Evolutionary conservation across 805 yeast genomes (phyloP).

Genomic region (Cyberlindnera euphorbiae): DNA sequence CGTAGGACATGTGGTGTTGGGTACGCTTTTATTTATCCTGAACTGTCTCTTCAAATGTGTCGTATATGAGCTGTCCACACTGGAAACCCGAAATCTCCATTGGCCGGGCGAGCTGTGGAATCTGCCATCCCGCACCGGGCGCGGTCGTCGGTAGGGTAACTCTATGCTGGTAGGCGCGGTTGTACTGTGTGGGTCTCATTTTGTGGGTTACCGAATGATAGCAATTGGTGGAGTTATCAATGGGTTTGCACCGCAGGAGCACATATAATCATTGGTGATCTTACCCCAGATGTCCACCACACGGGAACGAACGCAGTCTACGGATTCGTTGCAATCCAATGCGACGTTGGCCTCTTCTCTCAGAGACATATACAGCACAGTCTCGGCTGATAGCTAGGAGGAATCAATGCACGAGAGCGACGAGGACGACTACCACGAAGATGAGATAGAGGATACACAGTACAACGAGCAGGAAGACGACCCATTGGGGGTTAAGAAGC

Average conservation of each 20-base stretch:
- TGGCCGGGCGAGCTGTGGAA: not conserved
- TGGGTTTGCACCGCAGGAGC: not conserved
- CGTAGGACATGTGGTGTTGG: constrained; percentile 14
- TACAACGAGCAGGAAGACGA: constrained; percentile 40
- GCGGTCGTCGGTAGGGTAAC: too few relatives aligned
- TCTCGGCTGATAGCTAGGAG: not conserved
- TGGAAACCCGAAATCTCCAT: constrained; percentile 1
- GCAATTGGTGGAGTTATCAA: too few relatives aligned
- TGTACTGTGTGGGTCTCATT: too few relatives aligned
- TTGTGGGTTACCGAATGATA: too few relatives aligned
- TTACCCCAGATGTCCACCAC: too few relatives aligned
- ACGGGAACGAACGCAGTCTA: not conserved
- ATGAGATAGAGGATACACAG: constrained; percentile 2
- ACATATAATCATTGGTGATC: not conserved
- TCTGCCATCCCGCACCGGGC: too few relatives aligned
- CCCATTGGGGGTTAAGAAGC: constrained; percentile 55
- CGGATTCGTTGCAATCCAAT: not conserved
- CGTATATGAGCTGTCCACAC: too few relatives aligned
- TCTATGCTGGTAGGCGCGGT: too few relatives aligned
- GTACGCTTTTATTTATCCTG: not conserved
- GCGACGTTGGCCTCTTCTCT: not conserved
- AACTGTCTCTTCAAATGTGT: too few relatives aligned
- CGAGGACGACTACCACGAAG: constrained; percentile 2
- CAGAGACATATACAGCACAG: not conserved
- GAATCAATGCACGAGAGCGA: constrained; percentile 1